phyloP scores from a whole-genome alignment of 371 early-diverging fungal genomes.

The Coemansia sp. region DNA sequence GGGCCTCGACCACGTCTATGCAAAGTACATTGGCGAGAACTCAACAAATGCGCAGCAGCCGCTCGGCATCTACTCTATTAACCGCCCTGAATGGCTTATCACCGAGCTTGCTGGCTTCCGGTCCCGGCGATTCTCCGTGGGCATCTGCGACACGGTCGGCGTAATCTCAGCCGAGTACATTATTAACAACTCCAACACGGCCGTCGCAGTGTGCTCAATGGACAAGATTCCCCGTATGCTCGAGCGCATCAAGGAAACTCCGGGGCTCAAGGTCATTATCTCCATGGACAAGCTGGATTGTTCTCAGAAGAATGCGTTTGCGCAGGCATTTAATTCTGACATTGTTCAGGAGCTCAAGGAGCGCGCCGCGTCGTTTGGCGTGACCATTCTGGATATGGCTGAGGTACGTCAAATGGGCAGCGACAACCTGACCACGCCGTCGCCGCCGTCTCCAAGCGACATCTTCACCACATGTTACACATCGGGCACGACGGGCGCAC shows the following conservation, averaged over 20 bases:
- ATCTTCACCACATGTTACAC: slow-evolving; percentile 94
- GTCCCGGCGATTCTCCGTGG: slow-evolving; percentile 67
- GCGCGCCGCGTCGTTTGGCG: slow-evolving; percentile 51
- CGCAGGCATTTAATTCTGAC: slow-evolving; percentile 21
- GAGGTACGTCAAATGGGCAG: slow-evolving; percentile 68
- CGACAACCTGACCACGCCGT: slow-evolving; percentile 31
- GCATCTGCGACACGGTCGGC: slow-evolving; percentile 87
- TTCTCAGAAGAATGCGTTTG: slow-evolving; percentile 7
- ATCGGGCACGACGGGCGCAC: slow-evolving; percentile 69
- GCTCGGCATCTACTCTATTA: slow-evolving; percentile 80
- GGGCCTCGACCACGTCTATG: slow-evolving; percentile 53
- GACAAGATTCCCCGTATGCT: slow-evolving; percentile 79
- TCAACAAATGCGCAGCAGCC: slow-evolving; percentile 40
- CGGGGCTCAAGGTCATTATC: slow-evolving; percentile 66
- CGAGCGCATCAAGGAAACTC: slow-evolving; percentile 56
- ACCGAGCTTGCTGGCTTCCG: slow-evolving; percentile 75
- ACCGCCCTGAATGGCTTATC: slow-evolving; percentile 90
- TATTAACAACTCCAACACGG: slow-evolving; percentile 70
- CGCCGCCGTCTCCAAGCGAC: slow-evolving; percentile 65
- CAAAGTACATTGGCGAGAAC: slow-evolving; percentile 10
- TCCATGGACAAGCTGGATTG: slow-evolving; percentile 71
- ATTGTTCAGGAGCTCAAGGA: slow-evolving; percentile 40
- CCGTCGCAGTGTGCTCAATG: slow-evolving; percentile 67
- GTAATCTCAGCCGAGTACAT: slow-evolving; percentile 75
- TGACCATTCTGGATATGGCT: slow-evolving; percentile 48